These are phyloP conservation scores for Phytophthora sojae DNA, from an alignment of 352 stramenopile species.

Conservation along the genomic window DNA sequence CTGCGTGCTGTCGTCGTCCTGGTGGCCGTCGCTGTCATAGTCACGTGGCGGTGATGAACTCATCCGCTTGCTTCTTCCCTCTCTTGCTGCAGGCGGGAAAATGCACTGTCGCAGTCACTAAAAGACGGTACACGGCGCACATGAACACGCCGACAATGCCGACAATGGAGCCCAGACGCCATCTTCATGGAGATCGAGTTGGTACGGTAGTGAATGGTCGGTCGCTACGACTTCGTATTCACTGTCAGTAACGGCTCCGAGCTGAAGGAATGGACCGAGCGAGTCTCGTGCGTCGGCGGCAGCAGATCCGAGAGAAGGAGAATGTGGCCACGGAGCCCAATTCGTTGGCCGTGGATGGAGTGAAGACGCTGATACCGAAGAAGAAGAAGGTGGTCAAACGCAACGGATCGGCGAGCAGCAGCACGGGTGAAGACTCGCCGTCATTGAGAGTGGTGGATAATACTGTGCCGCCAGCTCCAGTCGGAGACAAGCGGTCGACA, in stretches of 20 bases:
- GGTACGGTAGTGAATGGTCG: not conserved
- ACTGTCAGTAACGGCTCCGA: constrained; percentile 10
- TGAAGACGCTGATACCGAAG: not conserved
- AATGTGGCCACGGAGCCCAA: constrained; percentile 14
- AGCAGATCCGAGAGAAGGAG: constrained; percentile 43
- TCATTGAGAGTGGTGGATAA: not conserved
- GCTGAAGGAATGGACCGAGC: constrained; percentile 39
- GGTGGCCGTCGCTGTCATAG: not conserved
- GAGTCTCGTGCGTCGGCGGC: constrained; percentile 40
- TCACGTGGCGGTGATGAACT: not conserved
- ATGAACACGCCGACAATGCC: too few relatives aligned
- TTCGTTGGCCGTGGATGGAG: not conserved
- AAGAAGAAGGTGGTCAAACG: constrained; percentile 25
- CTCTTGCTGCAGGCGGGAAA: not conserved
- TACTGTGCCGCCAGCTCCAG: not conserved
- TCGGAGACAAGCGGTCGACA: not conserved
- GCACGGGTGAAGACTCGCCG: constrained; percentile 1
- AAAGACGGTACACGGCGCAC: not conserved
- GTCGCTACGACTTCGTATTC: not conserved
- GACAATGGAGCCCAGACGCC: not conserved
- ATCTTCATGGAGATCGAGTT: not conserved
- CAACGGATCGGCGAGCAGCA: not conserved
- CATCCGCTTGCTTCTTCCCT: not conserved
- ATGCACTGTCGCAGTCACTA: not conserved
- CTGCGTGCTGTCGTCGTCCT: not conserved